Percentiles rank a stretch among this genome's conserved stretches.
Conservation (phyloP, 345 rosid species). For the Citrus inodora region DNA sequence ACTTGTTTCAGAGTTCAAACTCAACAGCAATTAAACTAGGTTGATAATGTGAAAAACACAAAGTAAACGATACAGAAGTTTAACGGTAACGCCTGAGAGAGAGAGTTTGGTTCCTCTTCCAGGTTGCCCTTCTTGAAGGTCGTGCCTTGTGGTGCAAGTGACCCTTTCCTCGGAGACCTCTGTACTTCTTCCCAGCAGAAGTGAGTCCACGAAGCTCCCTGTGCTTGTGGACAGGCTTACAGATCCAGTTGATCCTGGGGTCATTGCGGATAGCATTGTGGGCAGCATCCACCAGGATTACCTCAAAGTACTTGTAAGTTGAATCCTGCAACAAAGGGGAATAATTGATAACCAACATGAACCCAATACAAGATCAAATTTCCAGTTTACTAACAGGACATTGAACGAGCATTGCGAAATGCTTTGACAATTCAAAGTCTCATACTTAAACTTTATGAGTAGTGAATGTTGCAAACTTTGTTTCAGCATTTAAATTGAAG, state of each 20-base stretch:
- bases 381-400: not conserved
- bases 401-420: not conserved
- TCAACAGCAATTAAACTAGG: conserved; percentile 3
- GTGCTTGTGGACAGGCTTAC: conserved; percentile 84
- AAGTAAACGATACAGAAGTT: conserved; percentile 22
- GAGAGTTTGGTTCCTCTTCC: conserved; percentile 70
- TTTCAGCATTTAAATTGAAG: not conserved
- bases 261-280: conserved; percentile 71
- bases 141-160: conserved; percentile 66
- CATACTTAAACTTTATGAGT: not conserved
- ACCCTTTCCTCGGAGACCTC: conserved; percentile 85
- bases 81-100: conserved; percentile 70
- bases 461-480: not conserved
- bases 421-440: not conserved
- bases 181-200: conserved; percentile 79
- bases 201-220: conserved; percentile 84
- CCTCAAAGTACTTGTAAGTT: conserved; percentile 76
- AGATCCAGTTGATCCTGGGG: conserved; percentile 84
- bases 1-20: not conserved
- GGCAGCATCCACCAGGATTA: conserved; percentile 66
- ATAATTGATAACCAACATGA: not conserved
- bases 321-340: conserved; percentile 45
- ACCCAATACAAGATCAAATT: not conserved
- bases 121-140: conserved; percentile 76
- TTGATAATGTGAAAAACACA: conserved; percentile 19